A percentile compares a stretch with the other conserved stretches of the same genome.
These are phyloP conservation scores for Chaetomium tenue DNA, from an alignment of 495 filamentous ascomycete species.

Conservation along the genomic window DNA sequence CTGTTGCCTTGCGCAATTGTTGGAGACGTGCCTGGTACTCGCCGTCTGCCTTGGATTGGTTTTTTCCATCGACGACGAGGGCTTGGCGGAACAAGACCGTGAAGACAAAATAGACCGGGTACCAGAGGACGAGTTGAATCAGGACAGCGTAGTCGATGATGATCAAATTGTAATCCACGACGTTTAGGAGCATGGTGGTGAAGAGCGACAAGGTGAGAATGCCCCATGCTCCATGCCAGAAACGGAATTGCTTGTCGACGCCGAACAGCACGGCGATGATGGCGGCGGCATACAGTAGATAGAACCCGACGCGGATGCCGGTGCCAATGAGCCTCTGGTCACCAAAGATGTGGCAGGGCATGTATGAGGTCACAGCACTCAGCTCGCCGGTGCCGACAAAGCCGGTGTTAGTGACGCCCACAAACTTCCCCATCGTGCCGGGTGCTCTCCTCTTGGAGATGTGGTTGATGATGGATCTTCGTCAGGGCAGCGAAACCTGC, in stretches of 20 bases:
- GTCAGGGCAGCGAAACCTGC: too few species aligned
- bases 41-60: conserved; percentile 18
- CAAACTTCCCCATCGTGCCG: conserved; percentile 31
- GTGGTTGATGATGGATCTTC: background rate
- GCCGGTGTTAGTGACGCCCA: conserved; percentile 31
- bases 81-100: conserved; percentile 34
- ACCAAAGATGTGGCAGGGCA: conserved; percentile 37
- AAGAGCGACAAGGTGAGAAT: conserved; percentile 34
- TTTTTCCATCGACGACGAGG: conserved; percentile 22
- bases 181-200: conserved; percentile 33
- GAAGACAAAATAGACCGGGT: conserved; percentile 36
- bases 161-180: conserved; percentile 30
- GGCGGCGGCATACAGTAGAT: conserved; percentile 34
- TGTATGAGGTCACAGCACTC: conserved; percentile 34
- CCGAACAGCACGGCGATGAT: conserved; percentile 33
- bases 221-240: conserved; percentile 37
- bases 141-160: conserved; percentile 37
- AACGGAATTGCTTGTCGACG: conserved; percentile 36
- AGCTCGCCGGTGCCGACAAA: conserved; percentile 36
- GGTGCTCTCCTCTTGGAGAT: background rate
- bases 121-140: conserved; percentile 36
- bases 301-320: conserved; percentile 37
- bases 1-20: conserved; percentile 18
- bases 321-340: conserved; percentile 38
- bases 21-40: conserved; percentile 30